Evolutionary conservation across 2,329 filamentous ascomycete species (phyloP).

Genomic region (Sporothrix mexicana): DNA sequence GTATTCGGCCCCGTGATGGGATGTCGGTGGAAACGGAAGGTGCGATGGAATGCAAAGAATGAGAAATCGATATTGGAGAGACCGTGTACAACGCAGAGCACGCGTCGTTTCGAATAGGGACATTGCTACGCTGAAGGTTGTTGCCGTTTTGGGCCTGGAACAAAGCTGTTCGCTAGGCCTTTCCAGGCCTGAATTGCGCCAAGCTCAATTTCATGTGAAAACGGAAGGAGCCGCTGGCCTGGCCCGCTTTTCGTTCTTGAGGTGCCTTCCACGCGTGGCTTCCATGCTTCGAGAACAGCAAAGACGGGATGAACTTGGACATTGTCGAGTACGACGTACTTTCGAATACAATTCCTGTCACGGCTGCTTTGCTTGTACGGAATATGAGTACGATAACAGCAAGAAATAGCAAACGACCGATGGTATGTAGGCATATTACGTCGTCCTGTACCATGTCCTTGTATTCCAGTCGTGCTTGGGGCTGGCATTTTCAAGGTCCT

Average conservation of each 20-base stretch:
- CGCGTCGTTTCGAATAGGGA: slow-evolving; percentile 2
- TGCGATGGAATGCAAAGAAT: neutral
- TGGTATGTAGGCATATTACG: too few species aligned
- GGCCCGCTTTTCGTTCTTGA: slow-evolving; percentile 19
- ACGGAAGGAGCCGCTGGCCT: slow-evolving; percentile 25
- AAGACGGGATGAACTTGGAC: slow-evolving; percentile 11
- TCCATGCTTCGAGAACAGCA: slow-evolving; percentile 16
- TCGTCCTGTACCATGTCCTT: too few species aligned
- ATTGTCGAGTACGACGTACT: neutral
- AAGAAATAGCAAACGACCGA: too few species aligned
- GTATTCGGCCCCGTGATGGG: neutral
- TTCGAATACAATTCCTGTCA: too few species aligned
- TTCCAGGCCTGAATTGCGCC: neutral
- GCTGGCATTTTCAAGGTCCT: too few species aligned
- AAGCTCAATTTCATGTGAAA: slow-evolving; percentile 2
- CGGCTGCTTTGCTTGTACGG: too few species aligned
- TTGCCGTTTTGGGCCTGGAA: slow-evolving; percentile 21
- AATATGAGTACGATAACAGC: too few species aligned
- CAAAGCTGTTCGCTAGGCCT: neutral
- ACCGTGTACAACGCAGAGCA: neutral
- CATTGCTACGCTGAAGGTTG: slow-evolving; percentile 20
- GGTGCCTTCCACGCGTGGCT: neutral
- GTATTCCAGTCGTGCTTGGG: too few species aligned
- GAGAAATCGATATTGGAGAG: neutral
- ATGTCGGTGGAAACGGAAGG: slow-evolving; percentile 1